Evolutionary conservation across 139 green algal species (phyloP).

Genomic region (Desmodesmus armatus): DNA sequence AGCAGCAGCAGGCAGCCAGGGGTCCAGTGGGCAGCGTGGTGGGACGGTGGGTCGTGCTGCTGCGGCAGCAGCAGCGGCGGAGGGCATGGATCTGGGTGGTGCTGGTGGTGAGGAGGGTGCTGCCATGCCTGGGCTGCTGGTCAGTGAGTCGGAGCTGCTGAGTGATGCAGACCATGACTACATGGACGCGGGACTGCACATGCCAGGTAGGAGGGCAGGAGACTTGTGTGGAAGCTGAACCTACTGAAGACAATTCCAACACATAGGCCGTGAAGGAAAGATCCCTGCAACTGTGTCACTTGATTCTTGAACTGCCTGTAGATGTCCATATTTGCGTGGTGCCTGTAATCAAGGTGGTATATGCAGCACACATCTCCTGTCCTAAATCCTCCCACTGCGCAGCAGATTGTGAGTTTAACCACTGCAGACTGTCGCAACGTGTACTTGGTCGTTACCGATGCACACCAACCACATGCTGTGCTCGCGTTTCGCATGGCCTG

Average conservation of each 20-base stretch:
- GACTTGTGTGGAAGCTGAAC: background rate
- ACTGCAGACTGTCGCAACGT: too few relatives aligned
- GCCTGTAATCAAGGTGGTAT: background rate
- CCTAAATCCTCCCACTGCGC: background rate
- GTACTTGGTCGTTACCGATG: too few relatives aligned
- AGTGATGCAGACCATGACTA: constrained; percentile 14
- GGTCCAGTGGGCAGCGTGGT: constrained; percentile 13
- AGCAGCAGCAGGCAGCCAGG: background rate
- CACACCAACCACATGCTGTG: too few relatives aligned
- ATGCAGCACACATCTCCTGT: background rate
- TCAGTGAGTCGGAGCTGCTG: background rate
- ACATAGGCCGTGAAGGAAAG: too few relatives aligned
- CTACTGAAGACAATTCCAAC: too few relatives aligned
- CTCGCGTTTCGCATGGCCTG: too few relatives aligned
- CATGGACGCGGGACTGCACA: constrained; percentile 19
- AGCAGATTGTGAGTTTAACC: too few relatives aligned
- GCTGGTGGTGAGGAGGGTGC: background rate
- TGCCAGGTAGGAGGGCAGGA: background rate
- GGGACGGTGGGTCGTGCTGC: background rate
- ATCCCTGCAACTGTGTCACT: too few relatives aligned
- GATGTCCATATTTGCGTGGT: background rate
- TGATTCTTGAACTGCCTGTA: too few relatives aligned
- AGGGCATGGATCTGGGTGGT: background rate
- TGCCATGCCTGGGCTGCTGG: background rate
- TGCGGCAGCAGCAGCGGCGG: background rate